Percentiles rank a stretch among this genome's conserved stretches.
These are phyloP conservation scores for Salix brachista DNA, from an alignment of 345 rosid species.

Conservation along the genomic window DNA sequence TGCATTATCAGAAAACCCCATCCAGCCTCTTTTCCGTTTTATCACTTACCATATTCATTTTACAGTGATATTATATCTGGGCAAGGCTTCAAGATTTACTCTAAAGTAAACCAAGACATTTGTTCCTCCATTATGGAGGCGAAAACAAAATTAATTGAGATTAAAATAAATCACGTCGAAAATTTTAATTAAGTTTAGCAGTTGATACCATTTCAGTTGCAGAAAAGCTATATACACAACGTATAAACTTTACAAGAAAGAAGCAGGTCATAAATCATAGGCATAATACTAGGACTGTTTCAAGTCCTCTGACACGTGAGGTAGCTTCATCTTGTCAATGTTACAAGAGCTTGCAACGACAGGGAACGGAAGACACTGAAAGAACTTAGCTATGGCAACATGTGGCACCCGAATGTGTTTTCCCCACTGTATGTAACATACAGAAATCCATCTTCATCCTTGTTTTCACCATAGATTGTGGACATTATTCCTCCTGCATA, in stretches of 20 bases:
- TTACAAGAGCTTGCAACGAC: background rate
- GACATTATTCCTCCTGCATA: slow-evolving; percentile 66
- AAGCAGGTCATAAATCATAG: background rate
- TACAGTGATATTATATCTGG: background rate
- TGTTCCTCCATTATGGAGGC: background rate
- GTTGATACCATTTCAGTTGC: background rate
- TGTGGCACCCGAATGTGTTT: slow-evolving; percentile 59
- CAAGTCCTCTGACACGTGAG: background rate
- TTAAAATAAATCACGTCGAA: background rate
- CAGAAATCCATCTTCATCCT: slow-evolving; percentile 80
- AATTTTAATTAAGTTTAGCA: background rate
- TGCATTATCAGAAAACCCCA: background rate
- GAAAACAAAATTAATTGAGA: background rate
- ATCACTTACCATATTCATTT: background rate
- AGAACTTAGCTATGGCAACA: slow-evolving; percentile 1
- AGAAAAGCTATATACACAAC: slow-evolving; percentile 13
- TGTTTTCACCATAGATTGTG: slow-evolving; percentile 70
- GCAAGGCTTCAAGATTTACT: background rate
- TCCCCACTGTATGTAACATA: slow-evolving; percentile 84
- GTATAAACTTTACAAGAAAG: slow-evolving; percentile 10
- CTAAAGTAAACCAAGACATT: background rate
- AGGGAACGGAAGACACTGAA: background rate
- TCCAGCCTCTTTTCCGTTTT: background rate
- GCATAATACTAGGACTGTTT: background rate
- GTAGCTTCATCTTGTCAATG: background rate